These are phyloP conservation scores for Nicotiana paniculata DNA, from an alignment of 257 asterid species.

Conservation along the genomic window DNA sequence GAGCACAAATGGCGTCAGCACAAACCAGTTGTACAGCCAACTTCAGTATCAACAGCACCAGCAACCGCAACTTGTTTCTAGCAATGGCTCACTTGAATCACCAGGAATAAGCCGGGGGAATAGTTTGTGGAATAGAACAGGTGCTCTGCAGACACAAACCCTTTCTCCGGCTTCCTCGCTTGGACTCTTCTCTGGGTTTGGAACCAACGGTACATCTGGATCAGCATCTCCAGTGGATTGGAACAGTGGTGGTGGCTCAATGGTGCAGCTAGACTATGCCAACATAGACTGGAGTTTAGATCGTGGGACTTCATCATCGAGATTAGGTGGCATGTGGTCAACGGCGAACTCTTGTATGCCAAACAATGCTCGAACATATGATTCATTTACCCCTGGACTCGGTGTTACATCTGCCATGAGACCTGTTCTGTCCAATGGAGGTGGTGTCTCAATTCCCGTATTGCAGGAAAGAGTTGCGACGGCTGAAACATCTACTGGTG, in stretches of 20 bases:
- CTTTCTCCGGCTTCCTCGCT: slow-evolving; percentile 57
- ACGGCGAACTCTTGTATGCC: slow-evolving; percentile 36
- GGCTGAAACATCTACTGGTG: slow-evolving; percentile 33
- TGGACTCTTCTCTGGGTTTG: slow-evolving; percentile 56
- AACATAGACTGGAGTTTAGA: slow-evolving; percentile 75
- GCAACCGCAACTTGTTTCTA: slow-evolving; percentile 30
- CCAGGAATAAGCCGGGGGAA: slow-evolving; percentile 27
- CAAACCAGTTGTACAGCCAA: slow-evolving; percentile 39
- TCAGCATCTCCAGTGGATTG: slow-evolving; percentile 50
- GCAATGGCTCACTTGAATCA: slow-evolving; percentile 28
- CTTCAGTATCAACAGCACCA: slow-evolving; percentile 35
- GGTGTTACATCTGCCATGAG: slow-evolving; percentile 48
- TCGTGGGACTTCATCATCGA: slow-evolving; percentile 28
- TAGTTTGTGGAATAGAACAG: slow-evolving; percentile 36
- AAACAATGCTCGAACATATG: slow-evolving; percentile 32
- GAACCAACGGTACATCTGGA: slow-evolving; percentile 41
- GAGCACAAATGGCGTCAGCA: slow-evolving; percentile 20
- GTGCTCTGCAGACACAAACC: slow-evolving; percentile 34
- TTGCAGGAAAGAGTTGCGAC: slow-evolving; percentile 46
- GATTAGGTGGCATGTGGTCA: slow-evolving; percentile 40
- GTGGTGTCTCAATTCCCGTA: slow-evolving; percentile 30
- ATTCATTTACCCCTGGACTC: slow-evolving; percentile 45
- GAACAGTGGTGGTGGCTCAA: slow-evolving; percentile 40
- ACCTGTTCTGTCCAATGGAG: slow-evolving; percentile 42
- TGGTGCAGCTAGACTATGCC: slow-evolving; percentile 50